Evolutionary conservation across 371 early-diverging fungal genomes (phyloP), one percentile per base, ranked within the genome.

Genomic region (Amoeboradix gromovi): DNA sequence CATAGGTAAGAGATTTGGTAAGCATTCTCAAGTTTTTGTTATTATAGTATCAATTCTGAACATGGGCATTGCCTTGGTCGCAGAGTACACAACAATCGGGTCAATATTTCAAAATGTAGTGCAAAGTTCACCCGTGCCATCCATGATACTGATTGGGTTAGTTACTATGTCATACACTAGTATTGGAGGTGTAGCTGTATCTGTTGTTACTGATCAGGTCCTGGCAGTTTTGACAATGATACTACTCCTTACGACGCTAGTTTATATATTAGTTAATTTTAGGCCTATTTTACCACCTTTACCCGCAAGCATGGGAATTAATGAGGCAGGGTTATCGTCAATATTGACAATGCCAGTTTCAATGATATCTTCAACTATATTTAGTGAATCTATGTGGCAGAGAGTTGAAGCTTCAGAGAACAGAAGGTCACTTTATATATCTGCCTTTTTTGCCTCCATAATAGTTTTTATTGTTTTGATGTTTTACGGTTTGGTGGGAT

Each of bases 381-480:
- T 78, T 70, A 78, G 80, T 1, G 83, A 84, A 69, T 80, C 75
- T 29, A 73, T 78, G 29, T 83, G 84, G 75, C 80, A 83, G 83
- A 70, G 83, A 31, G 79, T 82, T 30, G 83, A 83, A 83, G 82
- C 83, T 1, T 78, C 83, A 1, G 76, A 76, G 2, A 76, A 79
- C 68, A 74, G 77, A 29, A 70, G 71, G 31, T 77, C 82, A 0
- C 69, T 83, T 30, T 73, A 70, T 67, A 69, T 69, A 17, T 83
- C 83, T 5, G 77, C 81, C 12, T 29, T 71, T 2, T 67, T 77
- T 66, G 82, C 77, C 31, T 76, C 74, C 29, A 29, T 72, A 17
- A 70, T 77, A 31, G 73, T 79, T 67, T 71, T 73, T 1, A 28
- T 80, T 0, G 79, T 80, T 30, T 75, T 78, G 68, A 81, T 81